Base-by-base conservation (phyloP, 2,329 filamentous ascomycete genomes). In the Didymella sp. region DNA sequence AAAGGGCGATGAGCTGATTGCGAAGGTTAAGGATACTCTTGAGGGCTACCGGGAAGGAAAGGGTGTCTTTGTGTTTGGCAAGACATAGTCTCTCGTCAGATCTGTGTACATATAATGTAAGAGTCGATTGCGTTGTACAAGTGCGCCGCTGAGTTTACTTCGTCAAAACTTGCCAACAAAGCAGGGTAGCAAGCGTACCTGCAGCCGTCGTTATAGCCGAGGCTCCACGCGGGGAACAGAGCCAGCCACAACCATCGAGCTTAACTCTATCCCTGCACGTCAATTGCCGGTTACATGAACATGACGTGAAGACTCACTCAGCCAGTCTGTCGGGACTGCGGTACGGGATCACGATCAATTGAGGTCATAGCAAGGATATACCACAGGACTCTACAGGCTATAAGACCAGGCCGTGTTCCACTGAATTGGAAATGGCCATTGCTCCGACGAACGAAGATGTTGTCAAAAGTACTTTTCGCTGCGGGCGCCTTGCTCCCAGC, bases 31-130 rank as follows among this genome's bases (percentile, higher is more conserved):
- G 74, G 89, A 89, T 9, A 95, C 93, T 1, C 79, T 98, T 41
- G 84, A 89, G 53, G 95, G 94, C 0, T 98, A 90, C 74, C 86
- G 92, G 70, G 85, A 86, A 63, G 94, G 93, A 11, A 99, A 99
- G 81, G 90, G 92, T 0, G 85, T 99, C 3, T 95, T 98, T 75
- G 85, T 94, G 5, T 98, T 95, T 76, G 84, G 84, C 22, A 70
- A 73, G 62, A 76, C 74, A 37, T 77, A 58, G 42, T 41, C 1
- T 0, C 15, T 17, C 1, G 12, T n/a, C 22, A 25, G n/a, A 19
- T 37, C 17, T 35, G 30, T 25, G 19, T 47, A 47, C 5, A 37
- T 25, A 15, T 37, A 19, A 31, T n/a, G 15, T 19, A 37, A 9
- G 6, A 37, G 11, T 19, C 17, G 4, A 11, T 37, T 6, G n/a